Percentiles rank a stretch among this genome's conserved stretches.
Evolutionary conservation across 2,329 filamentous ascomycete species (phyloP).

Genomic region (Claviceps fusiformis): DNA sequence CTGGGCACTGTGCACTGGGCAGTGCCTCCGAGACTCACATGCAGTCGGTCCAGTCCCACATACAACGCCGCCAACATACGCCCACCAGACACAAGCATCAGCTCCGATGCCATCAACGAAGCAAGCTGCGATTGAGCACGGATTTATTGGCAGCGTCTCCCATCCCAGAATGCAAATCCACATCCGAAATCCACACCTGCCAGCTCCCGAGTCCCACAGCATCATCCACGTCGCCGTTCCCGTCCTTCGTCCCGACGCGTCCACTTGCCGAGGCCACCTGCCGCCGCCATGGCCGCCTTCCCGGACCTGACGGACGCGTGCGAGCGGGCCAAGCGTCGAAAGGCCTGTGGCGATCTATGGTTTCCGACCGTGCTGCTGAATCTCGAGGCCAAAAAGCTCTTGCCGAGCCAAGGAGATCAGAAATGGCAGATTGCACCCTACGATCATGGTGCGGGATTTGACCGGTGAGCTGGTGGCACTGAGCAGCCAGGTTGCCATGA

Average conservation of each 20-base stretch:
- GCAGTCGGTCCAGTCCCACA: too few species aligned
- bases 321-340: not conserved
- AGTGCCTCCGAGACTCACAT: too few species aligned
- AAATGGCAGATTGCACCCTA: conserved; percentile 61
- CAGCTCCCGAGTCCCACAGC: too few species aligned
- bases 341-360: conserved; percentile 42
- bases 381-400: conserved; percentile 58
- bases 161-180: not conserved
- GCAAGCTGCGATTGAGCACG: not conserved
- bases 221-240: too few species aligned
- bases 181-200: too few species aligned
- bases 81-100: too few species aligned
- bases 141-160: too few species aligned
- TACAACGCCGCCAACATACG: too few species aligned
- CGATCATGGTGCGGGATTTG: conserved; percentile 46
- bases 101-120: too few species aligned
- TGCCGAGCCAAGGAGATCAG: conserved; percentile 55
- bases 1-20: too few species aligned
- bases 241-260: too few species aligned
- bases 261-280: conserved; percentile 17
- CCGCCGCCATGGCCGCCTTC: conserved; percentile 7
- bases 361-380: conserved; percentile 65
- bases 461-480: conserved; percentile 16
- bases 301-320: conserved; percentile 8
- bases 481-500: conserved; percentile 15